Evolutionary conservation across 306 rosid genomes (phyloP).

Genomic region (Dalbergia cultrata): DNA sequence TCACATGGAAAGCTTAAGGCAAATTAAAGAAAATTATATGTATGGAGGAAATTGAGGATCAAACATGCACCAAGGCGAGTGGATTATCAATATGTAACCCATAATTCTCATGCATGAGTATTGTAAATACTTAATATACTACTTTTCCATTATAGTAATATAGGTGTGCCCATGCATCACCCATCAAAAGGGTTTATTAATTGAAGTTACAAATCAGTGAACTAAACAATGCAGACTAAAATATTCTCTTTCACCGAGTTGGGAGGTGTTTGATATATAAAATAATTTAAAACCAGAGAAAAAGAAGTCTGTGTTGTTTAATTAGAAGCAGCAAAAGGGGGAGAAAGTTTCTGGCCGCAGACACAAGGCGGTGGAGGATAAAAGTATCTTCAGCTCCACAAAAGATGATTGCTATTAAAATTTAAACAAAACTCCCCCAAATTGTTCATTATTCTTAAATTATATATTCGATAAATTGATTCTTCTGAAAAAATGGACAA

Average conservation of each 20-base stretch:
- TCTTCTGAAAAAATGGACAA: too few species aligned
- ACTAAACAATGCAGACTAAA: not conserved
- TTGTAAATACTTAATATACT: not conserved
- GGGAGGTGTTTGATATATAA: not conserved
- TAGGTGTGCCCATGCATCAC: not conserved
- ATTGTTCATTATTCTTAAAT: too few species aligned
- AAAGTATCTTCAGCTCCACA: not conserved
- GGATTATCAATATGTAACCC: conserved; percentile 6
- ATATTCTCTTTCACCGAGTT: not conserved
- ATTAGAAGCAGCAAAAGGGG: conserved; percentile 4
- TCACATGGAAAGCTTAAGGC: conserved; percentile 29
- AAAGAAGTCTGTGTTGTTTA: not conserved
- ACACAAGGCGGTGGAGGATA: not conserved
- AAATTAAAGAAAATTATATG: not conserved
- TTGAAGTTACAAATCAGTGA: not conserved
- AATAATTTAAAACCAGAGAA: not conserved
- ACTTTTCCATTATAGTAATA: conserved; percentile 6
- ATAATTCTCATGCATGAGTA: conserved; percentile 17
- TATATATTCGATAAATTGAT: too few species aligned
- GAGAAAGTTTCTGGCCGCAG: not conserved
- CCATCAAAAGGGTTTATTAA: not conserved
- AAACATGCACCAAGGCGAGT: conserved; percentile 27
- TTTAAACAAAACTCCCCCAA: too few species aligned
- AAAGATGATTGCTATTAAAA: not conserved
- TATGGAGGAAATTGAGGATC: conserved; percentile 7